These are phyloP conservation scores for Coffea humblotiana DNA, from an alignment of 305 asterid genomes.

Conservation along the genomic window DNA sequence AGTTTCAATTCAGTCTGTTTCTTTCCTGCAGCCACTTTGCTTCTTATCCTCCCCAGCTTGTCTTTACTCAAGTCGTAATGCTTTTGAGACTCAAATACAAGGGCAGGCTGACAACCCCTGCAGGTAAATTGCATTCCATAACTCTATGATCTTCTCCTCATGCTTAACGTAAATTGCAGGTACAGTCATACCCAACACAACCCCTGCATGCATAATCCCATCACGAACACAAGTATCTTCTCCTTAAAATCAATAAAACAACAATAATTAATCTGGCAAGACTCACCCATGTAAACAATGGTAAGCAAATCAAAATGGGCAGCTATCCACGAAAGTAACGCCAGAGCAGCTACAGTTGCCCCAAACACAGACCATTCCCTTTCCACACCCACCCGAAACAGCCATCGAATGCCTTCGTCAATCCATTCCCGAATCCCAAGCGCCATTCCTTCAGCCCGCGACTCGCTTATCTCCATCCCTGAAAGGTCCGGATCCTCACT, in stretches of 20 bases:
- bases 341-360: constrained; percentile 32
- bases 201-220: constrained; percentile 32
- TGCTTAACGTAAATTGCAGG: constrained; percentile 51
- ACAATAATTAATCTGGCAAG: not conserved
- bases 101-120: too few species aligned
- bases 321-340: constrained; percentile 37
- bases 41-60: constrained; percentile 31
- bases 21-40: constrained; percentile 27
- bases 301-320: constrained; percentile 41
- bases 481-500: constrained; percentile 54
- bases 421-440: constrained; percentile 19
- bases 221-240: not conserved
- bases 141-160: constrained; percentile 37
- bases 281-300: constrained; percentile 50
- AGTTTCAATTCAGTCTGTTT: constrained; percentile 27
- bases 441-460: constrained; percentile 36
- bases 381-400: constrained; percentile 46
- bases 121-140: constrained; percentile 19
- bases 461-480: constrained; percentile 44
- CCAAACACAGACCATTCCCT: constrained; percentile 51
- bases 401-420: constrained; percentile 37
- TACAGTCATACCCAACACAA: constrained; percentile 36
- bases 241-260: not conserved
- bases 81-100: constrained; percentile 13
- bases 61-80: constrained; percentile 26